Evolutionary conservation across 2,329 filamentous ascomycete genomes (phyloP), one percentile per base, ranked within the genome.

Genomic region (Alternaria arborescens): DNA sequence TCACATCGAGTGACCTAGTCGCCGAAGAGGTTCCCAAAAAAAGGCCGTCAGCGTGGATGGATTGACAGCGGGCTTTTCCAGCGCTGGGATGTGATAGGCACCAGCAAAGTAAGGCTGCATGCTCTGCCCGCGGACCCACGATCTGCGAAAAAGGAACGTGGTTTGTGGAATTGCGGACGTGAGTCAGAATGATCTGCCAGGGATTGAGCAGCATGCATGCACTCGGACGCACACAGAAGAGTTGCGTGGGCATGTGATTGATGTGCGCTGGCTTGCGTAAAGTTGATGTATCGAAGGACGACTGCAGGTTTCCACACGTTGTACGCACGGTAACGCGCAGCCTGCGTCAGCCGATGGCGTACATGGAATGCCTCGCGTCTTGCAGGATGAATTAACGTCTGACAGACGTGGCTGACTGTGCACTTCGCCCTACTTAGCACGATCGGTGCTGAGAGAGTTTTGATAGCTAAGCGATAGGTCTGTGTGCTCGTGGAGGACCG

Each of bases 211-310:
- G 28, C 28, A 11, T 30, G 28, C 51, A 58, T 47, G 44, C 26
- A 60, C 51, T 46, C 44, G 55, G 26, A 26, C 28, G 24, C 38
- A 46, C 46, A 60, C 60, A 61, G 52, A 53, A 59, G 41, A 44
- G 52, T 38, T 61, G 65, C 62, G 69, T 66, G 66, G 54, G 63
- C 66, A 69, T 73, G 70, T 74, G 71, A 73, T 62, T 59, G 62
- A 64, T 65, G 62, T 66, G 64, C 65, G 43, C 66, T 67, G 60
- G 61, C 52, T 34, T 50, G 46, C 30, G 46, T 50, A 38, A 24
- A 24, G 43, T 56, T 55, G 62, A 64, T 65, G 64, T 61, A 65
- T 68, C 63, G 66, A 69, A 69, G 63, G 47, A 57, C 59, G 41
- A 50, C 46, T 66, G 66, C 65, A 69, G 66, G 51, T 60, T 69